phyloP scores from a whole-genome alignment of 768 basidiomycete species.

The Clathrus columnatus region DNA sequence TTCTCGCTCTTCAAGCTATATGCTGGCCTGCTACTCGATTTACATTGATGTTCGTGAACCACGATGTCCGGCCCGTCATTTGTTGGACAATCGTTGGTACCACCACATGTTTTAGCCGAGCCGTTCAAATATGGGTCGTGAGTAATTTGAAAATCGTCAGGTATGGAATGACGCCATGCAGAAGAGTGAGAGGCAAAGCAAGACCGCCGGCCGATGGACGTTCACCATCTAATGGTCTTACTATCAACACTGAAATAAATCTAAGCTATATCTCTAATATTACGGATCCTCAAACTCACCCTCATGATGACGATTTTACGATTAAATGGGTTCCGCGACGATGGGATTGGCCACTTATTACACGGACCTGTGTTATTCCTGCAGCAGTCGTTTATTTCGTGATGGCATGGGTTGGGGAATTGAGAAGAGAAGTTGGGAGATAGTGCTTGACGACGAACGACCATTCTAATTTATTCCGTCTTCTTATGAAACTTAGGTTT shows the following conservation, averaged over 20 bases:
- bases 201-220: background rate
- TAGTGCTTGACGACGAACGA: no score
- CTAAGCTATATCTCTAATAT: no score
- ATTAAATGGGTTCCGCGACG: conserved; percentile 48
- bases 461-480: no score
- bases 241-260: background rate
- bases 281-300: no score
- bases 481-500: no score
- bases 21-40: conserved; percentile 93
- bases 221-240: background rate
- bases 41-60: conserved; percentile 67
- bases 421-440: conserved; percentile 29
- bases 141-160: conserved; percentile 53
- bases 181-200: conserved; percentile 13
- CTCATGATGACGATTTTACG: conserved; percentile 9
- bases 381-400: conserved; percentile 66
- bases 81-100: conserved; percentile 89
- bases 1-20: conserved; percentile 88
- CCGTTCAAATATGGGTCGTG: conserved; percentile 93
- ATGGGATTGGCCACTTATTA: conserved; percentile 78
- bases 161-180: conserved; percentile 12
- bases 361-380: conserved; percentile 61
- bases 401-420: conserved; percentile 61
- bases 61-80: conserved; percentile 63
- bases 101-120: conserved; percentile 74